These are phyloP conservation scores for Aspergillus transmontanensis DNA, from an alignment of 2,329 filamentous ascomycete genomes.

Conservation along the genomic window DNA sequence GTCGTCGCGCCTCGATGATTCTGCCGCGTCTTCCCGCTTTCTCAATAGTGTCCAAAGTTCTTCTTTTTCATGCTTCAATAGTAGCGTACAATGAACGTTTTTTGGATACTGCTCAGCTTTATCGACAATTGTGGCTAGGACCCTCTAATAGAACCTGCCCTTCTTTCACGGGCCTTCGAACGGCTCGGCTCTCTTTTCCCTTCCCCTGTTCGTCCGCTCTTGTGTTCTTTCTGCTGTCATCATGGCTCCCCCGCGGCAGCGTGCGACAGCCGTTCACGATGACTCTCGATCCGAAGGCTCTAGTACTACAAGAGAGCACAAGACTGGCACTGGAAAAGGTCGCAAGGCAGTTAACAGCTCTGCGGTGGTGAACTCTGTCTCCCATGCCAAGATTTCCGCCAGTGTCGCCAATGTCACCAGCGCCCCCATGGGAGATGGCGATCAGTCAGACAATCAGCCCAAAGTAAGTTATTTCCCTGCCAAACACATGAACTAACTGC, in stretches of 20 bases:
- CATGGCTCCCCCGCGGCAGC: constrained; percentile 52
- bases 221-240: constrained; percentile 14
- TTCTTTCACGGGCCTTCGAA: not conserved
- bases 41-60: constrained; percentile 17
- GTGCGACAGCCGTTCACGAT: constrained; percentile 42
- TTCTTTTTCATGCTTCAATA: constrained; percentile 10
- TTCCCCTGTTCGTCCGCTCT: constrained; percentile 2
- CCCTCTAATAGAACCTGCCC: not conserved
- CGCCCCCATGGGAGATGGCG: constrained; percentile 26
- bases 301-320: constrained; percentile 44
- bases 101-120: not conserved
- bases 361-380: constrained; percentile 12
- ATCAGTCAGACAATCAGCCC: constrained; percentile 28
- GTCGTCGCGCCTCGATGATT: constrained; percentile 30
- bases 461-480: constrained; percentile 32
- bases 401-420: constrained; percentile 34
- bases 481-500: not conserved
- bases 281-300: constrained; percentile 53
- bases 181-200: constrained; percentile 5
- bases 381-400: constrained; percentile 20
- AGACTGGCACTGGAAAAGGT: constrained; percentile 32
- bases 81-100: constrained; percentile 4
- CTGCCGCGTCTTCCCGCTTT: constrained; percentile 36
- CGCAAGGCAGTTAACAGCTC: constrained; percentile 31
- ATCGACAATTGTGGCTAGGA: constrained; percentile 1